phyloP scores from a whole-genome alignment of 371 early-diverging fungal genomes.

The Rhizopus sp. region DNA sequence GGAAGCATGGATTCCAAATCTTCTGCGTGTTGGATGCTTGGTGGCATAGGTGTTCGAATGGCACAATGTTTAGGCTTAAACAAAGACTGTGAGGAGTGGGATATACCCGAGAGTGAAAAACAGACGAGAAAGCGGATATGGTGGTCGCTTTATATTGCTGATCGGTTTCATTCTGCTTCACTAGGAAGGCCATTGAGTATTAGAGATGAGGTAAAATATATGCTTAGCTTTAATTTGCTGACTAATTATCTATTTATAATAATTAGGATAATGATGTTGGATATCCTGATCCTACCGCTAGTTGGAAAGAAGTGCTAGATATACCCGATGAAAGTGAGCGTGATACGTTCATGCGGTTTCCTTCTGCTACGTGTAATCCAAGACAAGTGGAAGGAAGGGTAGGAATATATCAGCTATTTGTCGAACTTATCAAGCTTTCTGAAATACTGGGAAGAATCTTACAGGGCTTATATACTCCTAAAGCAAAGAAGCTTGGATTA shows the following conservation, averaged over 20 bases:
- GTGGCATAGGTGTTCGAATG: constrained; percentile 38
- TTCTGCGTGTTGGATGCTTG: constrained; percentile 46
- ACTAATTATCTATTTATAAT: neutral
- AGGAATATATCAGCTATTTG: constrained; percentile 40
- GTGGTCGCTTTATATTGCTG: constrained; percentile 48
- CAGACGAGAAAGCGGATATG: constrained; percentile 47
- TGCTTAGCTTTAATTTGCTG: neutral
- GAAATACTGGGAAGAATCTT: constrained; percentile 45
- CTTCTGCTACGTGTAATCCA: constrained; percentile 38
- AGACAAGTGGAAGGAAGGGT: constrained; percentile 24
- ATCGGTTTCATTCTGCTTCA: constrained; percentile 47
- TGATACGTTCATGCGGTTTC: constrained; percentile 26
- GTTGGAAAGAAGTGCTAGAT: constrained; percentile 46
- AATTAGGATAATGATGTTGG: constrained; percentile 44
- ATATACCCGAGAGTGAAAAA: constrained; percentile 47
- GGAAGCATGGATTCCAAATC: constrained; percentile 47
- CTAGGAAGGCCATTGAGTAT: constrained; percentile 50
- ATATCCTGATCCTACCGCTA: constrained; percentile 39
- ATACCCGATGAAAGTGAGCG: constrained; percentile 29
- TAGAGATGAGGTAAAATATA: constrained; percentile 36
- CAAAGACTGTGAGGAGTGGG: constrained; percentile 47
- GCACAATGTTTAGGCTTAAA: constrained; percentile 47
- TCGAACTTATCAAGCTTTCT: constrained; percentile 46
- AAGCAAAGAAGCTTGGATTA: constrained; percentile 38
- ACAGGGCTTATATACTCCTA: constrained; percentile 48